phyloP scores from a whole-genome alignment of 2,329 filamentous ascomycete genomes.

The Fonsecaea multimorphosa region DNA sequence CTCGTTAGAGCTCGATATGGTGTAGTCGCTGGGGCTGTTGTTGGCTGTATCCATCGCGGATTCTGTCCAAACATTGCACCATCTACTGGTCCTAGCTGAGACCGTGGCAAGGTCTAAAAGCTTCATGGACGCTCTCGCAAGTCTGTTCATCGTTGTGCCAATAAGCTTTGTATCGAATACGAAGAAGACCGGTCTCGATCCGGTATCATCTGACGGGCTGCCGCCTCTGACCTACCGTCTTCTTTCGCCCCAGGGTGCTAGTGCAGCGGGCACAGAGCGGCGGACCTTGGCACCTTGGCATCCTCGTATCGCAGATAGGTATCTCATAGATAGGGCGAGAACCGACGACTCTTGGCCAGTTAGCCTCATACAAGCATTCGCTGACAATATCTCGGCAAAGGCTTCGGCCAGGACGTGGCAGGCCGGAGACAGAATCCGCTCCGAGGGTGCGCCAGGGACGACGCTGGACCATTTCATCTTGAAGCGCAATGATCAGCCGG shows the following conservation, averaged over 20 bases:
- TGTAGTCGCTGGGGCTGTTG: neutral
- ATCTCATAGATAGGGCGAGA: neutral
- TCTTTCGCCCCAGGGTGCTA: neutral
- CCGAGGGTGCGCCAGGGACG: neutral
- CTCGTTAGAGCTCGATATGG: neutral
- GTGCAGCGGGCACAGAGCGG: neutral
- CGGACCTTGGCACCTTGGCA: neutral
- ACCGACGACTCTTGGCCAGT: neutral
- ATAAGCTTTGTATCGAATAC: neutral
- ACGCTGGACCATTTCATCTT: neutral
- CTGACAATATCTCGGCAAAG: neutral
- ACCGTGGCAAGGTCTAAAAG: neutral
- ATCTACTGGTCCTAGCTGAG: neutral
- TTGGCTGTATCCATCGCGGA: neutral
- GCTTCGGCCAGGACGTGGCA: neutral
- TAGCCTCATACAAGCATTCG: neutral
- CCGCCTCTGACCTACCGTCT: neutral
- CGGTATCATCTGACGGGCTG: neutral
- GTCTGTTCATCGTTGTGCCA: neutral
- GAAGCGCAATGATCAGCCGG: neutral
- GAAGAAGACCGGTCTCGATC: conserved; percentile 4
- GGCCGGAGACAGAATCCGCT: neutral
- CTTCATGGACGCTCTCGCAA: neutral
- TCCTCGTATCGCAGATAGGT: neutral
- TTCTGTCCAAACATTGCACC: neutral